Base-by-base conservation (phyloP, 2,329 filamentous ascomycete species). In the Aspergillus aculeatinus region DNA sequence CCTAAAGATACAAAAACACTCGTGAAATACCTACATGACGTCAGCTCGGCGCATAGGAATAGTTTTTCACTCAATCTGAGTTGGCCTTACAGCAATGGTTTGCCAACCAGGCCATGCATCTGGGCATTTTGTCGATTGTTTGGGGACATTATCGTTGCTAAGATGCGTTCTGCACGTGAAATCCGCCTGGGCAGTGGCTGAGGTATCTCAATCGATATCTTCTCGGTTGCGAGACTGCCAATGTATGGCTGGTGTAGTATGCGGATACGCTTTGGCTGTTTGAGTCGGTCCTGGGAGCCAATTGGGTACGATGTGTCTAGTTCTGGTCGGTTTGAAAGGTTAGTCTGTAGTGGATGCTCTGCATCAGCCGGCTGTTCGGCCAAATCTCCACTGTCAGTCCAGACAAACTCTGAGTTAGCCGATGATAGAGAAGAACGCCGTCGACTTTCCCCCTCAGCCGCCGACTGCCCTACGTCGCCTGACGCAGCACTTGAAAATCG, bases 331-430 rank as follows among this genome's bases (percentile, higher is more conserved):
- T 86, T 81, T 71, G 83, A 82, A 61, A 94, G 82, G 70, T 86
- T 88, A 68, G 87, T 85, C 68, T 86, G 87, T 67, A 96, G 83
- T 61, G 92, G 91, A 75, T 96, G 91, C 78, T 94, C 87, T 72
- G 88, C 87, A 81, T 90, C 89, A 71, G 86, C 90, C 69, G 93
- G 83, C 83, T 96, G 94, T 80, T 97, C 94, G 72, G 91, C 92
- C 70, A 98, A 86, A 78, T 98, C 95, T 72, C 92, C 94, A 49
- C 94, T 96, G 77, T 97, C 92, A 73, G 91, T 93, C 92, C 92
- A 97, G 69, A 90, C 87, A 60, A 88, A 89, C 75, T 82, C 82
- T 62, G 76, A 81, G 70, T 77, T 76, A 70, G 70, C 68, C 31
- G 80, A 79, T 63, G 78, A 79, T 54, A 71, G 68, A 29, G 84